Base-by-base conservation (phyloP, 805 yeast species). In the Sugiyamaella mastotermitis region DNA sequence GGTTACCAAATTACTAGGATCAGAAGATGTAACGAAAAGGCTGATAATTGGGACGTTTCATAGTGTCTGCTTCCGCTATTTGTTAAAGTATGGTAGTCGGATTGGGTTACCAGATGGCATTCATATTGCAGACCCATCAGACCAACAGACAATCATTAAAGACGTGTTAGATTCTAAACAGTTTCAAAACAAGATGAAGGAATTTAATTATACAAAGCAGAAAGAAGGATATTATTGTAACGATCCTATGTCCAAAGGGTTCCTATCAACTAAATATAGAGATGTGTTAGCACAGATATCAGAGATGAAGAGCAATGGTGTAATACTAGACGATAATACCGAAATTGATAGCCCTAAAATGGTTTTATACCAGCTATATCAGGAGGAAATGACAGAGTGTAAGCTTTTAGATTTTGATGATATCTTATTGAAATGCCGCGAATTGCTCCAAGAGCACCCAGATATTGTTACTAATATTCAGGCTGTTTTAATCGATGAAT, bases 401-500 rank as follows among this genome's bases (percentile, higher is more conserved):
- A 63, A 66, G 31, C 55, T 75, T 14, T 53, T 83, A 10, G 97
- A 88, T 58, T 90, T 86, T 58, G 97, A 90, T 55, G 96, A 87
- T 54, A 67, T 92, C 37, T 62, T 92, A 21, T 52, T 84, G 30
- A 58, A 64, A 30, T 70, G 86, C 16, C 62, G 66, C 42, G 58
- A 62, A 11, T 61, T 88, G 8, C 53, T 88, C 10, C 44, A 61
- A 0, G 47, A 57, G 21, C 51, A 53, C 26, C 69, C 71, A 23
- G 62, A 72, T 0, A 71, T 76, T 19, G 59, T 78, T 19, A 64
- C 65, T 2, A 60, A 64, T 35, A 60, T 82, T 3, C 64, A 74
- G 45, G 92, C 86, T 51, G 86, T 87, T 0, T 64, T 90, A 14
- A 85, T 92, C 5, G 98, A 90, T 61, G 98, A 90, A 60, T 90